Evolutionary conservation across 192 early-diverging fungal genomes (phyloP), one percentile per base, ranked within the genome.

Genomic region (Spizellomyces sp.): DNA sequence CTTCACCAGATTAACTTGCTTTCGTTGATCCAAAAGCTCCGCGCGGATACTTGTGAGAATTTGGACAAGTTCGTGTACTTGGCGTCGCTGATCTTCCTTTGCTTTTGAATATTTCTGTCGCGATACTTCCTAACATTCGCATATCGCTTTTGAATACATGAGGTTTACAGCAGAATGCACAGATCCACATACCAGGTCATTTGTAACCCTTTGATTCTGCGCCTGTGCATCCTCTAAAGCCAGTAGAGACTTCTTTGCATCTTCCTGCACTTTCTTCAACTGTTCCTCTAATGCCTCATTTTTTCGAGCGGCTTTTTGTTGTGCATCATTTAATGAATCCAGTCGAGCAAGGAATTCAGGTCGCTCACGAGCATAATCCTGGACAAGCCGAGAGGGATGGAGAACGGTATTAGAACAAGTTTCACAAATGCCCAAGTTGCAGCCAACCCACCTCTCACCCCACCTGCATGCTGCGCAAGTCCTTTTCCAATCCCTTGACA

Each of bases 401-500:
- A 4, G 4, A 54, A 19, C 0, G 50, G 50, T 54, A 12, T n/a
- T n/a, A 54, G 14, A 54, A 12, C 17, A 19, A n/a, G 50, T 19
- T 54, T 54, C 14, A 54, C 14, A 54, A 54, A 12, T n/a, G 50
- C 17, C 50, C 50, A 54, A 54, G 17, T n/a, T 19, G 50, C 50
- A 54, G 3, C 17, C 12, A 54, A 54, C 50, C 14, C 50, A 54
- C 50, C 50, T 61, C n/a, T 19, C 6, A 59, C 59, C 60, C 21
- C 48, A 86, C 83, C 75, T 82, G 73, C 10, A 81, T 57, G 9
- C 62, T 62, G 27, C 61, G 66, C 9, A 81, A 69, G 55, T 87
- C 79, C 5, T 62, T 43, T 58, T 87, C 84, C 46, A 86, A 58
- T 54, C 60, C 61, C 8, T 59, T 69, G 5, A 87, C 74, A 64